Base-by-base conservation (phyloP, 495 filamentous ascomycete genomes). In the Lasiosphaeria hispida region DNA sequence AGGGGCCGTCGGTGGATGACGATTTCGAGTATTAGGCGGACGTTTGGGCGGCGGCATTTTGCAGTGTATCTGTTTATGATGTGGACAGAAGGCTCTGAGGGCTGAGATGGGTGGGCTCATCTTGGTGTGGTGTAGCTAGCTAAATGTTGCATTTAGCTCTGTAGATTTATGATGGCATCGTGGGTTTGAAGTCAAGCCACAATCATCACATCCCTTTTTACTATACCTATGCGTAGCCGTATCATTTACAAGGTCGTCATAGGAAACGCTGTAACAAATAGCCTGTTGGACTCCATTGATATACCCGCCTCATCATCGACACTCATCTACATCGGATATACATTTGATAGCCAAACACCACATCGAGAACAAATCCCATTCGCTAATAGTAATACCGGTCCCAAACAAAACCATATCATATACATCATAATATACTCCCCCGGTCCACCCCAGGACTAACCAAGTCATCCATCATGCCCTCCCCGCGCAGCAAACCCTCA, bases 1-100 rank as follows among this genome's bases (percentile, higher is more conserved):
- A 92, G 72, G 86, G 83, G 2, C 85, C 87, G 17, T 86, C 85
- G 10, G 92, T 92, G 52, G 94, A 98, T 80, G 95, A 97, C 81
- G 91, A 97, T 75, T 98, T 96, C 75, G 94, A 98, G 76, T 98
- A 98, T 76, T 98, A 52, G 49, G 15, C 6, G 10, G 23, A 5
- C 23, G 5, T 30, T 30, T 9, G 6, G 13, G 57, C 18, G 43
- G 18, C 30, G 4, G 18, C 17, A 10, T n/a, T 14, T 42, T 19
- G 18, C n/a, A 37, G 13, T 51, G 44, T 13, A 17, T 18, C 38
- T 35, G 11, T 30, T 37, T 41, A 13, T 34, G 36, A 23, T 8
- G 9, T 14, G n/a, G 40, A 10, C 17, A 41, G 10, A 11, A 34
- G 17, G 15, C 15, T 50, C 10, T 1, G 7, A 5, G 23, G 23